phyloP scores from a whole-genome alignment of 2,329 filamentous ascomycete genomes.

The Kalmusia sp. region DNA sequence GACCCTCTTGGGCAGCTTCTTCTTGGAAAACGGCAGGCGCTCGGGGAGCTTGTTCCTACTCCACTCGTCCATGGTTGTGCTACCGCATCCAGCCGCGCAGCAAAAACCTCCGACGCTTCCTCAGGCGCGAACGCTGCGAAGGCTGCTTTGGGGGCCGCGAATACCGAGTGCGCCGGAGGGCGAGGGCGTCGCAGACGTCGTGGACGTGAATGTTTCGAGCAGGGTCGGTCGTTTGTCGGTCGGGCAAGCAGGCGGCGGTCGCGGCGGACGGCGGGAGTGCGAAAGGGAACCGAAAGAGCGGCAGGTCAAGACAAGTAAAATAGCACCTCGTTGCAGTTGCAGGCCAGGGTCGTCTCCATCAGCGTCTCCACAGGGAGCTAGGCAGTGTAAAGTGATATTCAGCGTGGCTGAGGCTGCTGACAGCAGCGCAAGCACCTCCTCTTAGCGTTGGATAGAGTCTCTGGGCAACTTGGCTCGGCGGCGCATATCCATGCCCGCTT shows the following conservation, averaged over 20 bases:
- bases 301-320: not conserved
- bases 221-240: conserved; percentile 22
- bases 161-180: not conserved
- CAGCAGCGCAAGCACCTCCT: not conserved
- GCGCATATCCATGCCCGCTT: conserved; percentile 2
- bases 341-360: conserved; percentile 10
- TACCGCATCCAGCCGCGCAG: conserved; percentile 27
- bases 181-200: not conserved
- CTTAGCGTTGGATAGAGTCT: conserved; percentile 3
- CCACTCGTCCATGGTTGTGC: conserved; percentile 42
- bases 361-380: conserved; percentile 7
- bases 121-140: conserved; percentile 13
- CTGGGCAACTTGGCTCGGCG: conserved; percentile 6
- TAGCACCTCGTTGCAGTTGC: not conserved
- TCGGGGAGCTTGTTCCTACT: conserved; percentile 46
- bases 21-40: conserved; percentile 63
- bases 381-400: conserved; percentile 8
- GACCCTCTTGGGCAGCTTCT: conserved; percentile 57
- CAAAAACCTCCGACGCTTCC: conserved; percentile 14
- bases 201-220: conserved; percentile 18
- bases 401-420: conserved; percentile 16
- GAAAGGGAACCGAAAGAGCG: conserved; percentile 4
- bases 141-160: not conserved
- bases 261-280: conserved; percentile 1
- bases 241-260: conserved; percentile 30